phyloP scores from a whole-genome alignment of 305 asterid genomes.

The Fraxinus platypoda region DNA sequence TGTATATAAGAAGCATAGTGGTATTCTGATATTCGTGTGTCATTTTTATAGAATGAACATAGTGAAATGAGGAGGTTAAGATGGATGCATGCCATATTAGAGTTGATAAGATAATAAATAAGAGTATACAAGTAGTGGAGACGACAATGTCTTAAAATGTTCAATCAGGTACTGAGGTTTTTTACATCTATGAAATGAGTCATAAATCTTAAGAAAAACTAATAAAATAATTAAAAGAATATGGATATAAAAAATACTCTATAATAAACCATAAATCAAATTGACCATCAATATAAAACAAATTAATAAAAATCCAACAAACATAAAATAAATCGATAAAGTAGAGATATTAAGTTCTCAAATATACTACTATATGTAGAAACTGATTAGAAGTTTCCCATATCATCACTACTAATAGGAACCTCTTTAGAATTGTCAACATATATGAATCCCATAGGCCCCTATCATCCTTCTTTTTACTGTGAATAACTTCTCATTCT shows the following conservation, averaged over 20 bases:
- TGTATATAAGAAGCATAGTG: neutral
- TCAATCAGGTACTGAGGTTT: neutral
- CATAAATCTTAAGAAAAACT: neutral
- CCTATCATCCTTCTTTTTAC: neutral
- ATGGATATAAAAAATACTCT: neutral
- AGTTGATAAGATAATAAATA: neutral
- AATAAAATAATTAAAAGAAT: neutral
- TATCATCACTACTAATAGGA: neutral
- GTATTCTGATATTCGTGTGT: neutral
- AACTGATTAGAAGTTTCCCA: neutral
- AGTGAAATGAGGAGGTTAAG: neutral
- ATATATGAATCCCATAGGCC: neutral
- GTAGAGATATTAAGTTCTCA: neutral
- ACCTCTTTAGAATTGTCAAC: neutral
- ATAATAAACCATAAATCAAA: neutral
- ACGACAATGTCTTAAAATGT: neutral
- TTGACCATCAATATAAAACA: neutral
- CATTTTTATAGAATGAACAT: neutral
- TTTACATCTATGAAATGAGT: neutral
- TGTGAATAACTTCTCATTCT: neutral
- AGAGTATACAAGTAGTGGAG: neutral
- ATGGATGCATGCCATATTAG: neutral
- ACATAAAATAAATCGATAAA: neutral
- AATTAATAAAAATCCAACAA: neutral
- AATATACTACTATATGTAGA: neutral